phyloP scores from a whole-genome alignment of 2,329 filamentous ascomycete species.

The Trichoderma aggressivum region DNA sequence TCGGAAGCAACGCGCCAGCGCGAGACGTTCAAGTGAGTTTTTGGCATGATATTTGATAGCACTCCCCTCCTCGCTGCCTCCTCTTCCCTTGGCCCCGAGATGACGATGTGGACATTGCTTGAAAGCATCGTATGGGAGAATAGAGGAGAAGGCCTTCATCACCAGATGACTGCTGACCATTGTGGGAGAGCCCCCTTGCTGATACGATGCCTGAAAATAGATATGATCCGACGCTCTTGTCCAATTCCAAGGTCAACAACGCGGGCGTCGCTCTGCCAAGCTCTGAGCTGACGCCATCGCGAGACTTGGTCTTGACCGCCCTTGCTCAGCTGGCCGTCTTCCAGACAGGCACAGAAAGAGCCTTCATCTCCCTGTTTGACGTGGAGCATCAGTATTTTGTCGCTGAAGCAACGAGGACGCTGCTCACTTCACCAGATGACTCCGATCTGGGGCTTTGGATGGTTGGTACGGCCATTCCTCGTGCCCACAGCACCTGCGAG shows the following conservation, averaged over 20 bases:
- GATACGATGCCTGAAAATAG: not conserved
- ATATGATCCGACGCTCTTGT: slow-evolving; percentile 16
- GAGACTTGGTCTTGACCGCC: slow-evolving; percentile 39
- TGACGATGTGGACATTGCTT: not conserved
- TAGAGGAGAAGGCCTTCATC: not conserved
- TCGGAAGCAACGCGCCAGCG: slow-evolving; percentile 19
- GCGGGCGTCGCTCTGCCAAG: slow-evolving; percentile 5
- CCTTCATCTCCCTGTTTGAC: slow-evolving; percentile 48
- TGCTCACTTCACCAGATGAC: slow-evolving; percentile 29
- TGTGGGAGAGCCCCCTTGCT: not conserved
- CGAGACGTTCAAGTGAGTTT: slow-evolving; percentile 20
- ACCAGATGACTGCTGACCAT: not conserved
- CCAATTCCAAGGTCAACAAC: slow-evolving; percentile 2
- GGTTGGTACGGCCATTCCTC: slow-evolving; percentile 25
- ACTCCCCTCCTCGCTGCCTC: not conserved
- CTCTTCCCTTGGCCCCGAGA: not conserved
- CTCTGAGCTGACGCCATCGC: slow-evolving; percentile 24
- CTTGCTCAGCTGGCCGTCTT: slow-evolving; percentile 46
- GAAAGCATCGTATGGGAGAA: too few relatives aligned
- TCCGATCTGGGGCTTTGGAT: slow-evolving; percentile 19
- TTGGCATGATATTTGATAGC: not conserved
- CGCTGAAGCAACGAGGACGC: slow-evolving; percentile 43
- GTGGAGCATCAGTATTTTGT: slow-evolving; percentile 43
- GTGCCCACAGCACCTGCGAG: slow-evolving; percentile 23
- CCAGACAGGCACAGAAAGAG: slow-evolving; percentile 39